A percentile compares a stretch with the other conserved stretches of the same genome.
Conservation (phyloP, 371 early-diverging fungal genomes). For the Apophysomyces trapeziformis region DNA sequence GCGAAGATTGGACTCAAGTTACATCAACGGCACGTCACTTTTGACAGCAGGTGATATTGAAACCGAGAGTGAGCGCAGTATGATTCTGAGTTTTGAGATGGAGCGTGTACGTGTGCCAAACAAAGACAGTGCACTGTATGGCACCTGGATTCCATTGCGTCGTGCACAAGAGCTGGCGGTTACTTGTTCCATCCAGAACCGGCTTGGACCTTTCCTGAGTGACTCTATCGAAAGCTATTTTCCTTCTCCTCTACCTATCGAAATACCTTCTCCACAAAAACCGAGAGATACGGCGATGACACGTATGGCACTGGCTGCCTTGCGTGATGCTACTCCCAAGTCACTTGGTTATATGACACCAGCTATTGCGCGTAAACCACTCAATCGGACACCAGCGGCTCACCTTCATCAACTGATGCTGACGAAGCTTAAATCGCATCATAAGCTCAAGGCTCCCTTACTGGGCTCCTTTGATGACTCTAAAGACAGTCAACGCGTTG, state of each 20-base stretch:
- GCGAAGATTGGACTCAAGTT: slow-evolving; percentile 78
- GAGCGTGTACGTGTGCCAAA: slow-evolving; percentile 79
- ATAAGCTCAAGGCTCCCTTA: slow-evolving; percentile 15
- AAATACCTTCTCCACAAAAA: slow-evolving; percentile 34
- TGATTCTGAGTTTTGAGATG: slow-evolving; percentile 86
- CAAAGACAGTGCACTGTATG: slow-evolving; percentile 72
- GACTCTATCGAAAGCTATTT: slow-evolving; percentile 75
- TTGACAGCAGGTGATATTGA: slow-evolving; percentile 86
- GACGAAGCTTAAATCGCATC: slow-evolving; percentile 7
- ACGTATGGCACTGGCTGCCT: slow-evolving; percentile 39
- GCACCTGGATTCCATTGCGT: slow-evolving; percentile 91
- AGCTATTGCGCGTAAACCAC: background rate
- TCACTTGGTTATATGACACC: slow-evolving; percentile 11
- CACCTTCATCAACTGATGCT: slow-evolving; percentile 27
- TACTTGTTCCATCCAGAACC: slow-evolving; percentile 81
- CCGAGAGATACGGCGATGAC: slow-evolving; percentile 32
- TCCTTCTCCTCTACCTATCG: slow-evolving; percentile 72
- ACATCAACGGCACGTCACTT: slow-evolving; percentile 86
- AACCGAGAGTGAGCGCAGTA: slow-evolving; percentile 84
- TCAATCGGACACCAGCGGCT: slow-evolving; percentile 25
- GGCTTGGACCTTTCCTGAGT: slow-evolving; percentile 77
- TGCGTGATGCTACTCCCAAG: slow-evolving; percentile 30
- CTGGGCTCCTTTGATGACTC: slow-evolving; percentile 14
- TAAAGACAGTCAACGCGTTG: background rate
- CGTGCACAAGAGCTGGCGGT: slow-evolving; percentile 86